Evolutionary conservation across 2,329 filamentous ascomycete species (phyloP).

Genomic region (Fusarium sp.): DNA sequence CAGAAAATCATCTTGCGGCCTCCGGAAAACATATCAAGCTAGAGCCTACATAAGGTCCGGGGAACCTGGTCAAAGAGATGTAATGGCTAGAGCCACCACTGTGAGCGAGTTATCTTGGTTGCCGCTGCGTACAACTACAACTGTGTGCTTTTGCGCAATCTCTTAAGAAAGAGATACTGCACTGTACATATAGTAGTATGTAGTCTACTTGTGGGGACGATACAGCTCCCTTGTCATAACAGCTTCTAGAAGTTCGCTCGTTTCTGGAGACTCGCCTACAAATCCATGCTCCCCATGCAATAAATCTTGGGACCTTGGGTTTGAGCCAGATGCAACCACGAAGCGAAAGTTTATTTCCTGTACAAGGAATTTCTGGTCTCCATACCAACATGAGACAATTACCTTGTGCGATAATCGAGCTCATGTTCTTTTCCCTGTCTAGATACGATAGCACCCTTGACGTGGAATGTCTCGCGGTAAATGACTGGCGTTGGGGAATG

Average conservation of each 20-base stretch:
- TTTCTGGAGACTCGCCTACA: constrained; percentile 9
- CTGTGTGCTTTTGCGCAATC: background rate
- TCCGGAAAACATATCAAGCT: constrained; percentile 2
- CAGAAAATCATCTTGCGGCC: constrained; percentile 2
- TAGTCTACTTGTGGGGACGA: constrained; percentile 20
- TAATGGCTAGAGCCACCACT: background rate
- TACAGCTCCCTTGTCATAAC: constrained; percentile 6
- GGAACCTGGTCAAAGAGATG: background rate
- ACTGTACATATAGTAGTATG: background rate
- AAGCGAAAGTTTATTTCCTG: background rate
- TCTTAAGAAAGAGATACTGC: constrained; percentile 16
- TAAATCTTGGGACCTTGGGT: constrained; percentile 5
- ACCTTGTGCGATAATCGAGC: constrained; percentile 5
- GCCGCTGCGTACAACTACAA: constrained; percentile 12
- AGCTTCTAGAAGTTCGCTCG: constrained; percentile 38
- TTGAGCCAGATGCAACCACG: background rate
- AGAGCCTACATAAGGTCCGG: background rate
- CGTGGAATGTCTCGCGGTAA: constrained; percentile 7
- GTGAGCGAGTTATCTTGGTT: constrained; percentile 5
- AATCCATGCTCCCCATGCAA: constrained; percentile 10
- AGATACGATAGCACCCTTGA: background rate
- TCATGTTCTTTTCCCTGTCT: constrained; percentile 13
- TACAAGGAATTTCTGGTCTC: background rate
- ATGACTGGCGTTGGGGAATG: constrained; percentile 29
- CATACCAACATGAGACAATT: background rate